Base-by-base conservation (phyloP, 108 stramenopile species). In the Cyclostephanos tholiformis region DNA sequence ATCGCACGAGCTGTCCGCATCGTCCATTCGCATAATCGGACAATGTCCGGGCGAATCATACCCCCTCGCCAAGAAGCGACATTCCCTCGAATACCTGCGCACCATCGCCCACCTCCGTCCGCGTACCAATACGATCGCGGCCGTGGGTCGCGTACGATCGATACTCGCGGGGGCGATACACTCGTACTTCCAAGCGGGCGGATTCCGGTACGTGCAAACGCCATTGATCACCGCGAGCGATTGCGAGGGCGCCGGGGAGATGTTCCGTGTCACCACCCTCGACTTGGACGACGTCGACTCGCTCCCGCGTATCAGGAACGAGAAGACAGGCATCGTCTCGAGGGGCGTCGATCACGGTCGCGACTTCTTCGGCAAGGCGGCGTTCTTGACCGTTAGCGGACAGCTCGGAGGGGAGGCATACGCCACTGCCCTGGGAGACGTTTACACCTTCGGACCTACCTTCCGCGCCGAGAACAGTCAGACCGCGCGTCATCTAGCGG, bases 391-490 rank as follows among this genome's bases (percentile, higher is more conserved):
- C 26, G 99, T 99, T 22, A 94, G 92, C 43, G 99, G 99, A 58
- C 98, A 99, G 81, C 84, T 99, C 6, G 93, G 89, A 6, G 96
- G 85, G 27, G 99, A 99, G 82, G 92, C 98, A 4, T 91, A 97
- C 71, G 98, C 98, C 16, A 97, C 95, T 75, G 97, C 98, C 9
- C 73, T 99, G 23, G 98, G 98, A 29, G 97, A 98, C 84, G 91
- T 99, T 41, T 99, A 99, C 78, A 99, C 98, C 8, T 99, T 99
- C 77, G 99, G 99, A 17, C 99, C 99, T 29, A 98, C 99, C 35
- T 99, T 99, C 71, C 94, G 99, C 13, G 99, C 99, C n/a, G 99
- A 99, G 86, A 99, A 99, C 81, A 90, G 88, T 17, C 96, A 99
- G 82, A 99, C 99, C 14, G 85, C 97, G n/a, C 85, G 97, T 27